A percentile compares a stretch with the other conserved stretches of the same genome.
phyloP scores from a whole-genome alignment of 805 yeast genomes.

The Wickerhamomyces chambardii region DNA sequence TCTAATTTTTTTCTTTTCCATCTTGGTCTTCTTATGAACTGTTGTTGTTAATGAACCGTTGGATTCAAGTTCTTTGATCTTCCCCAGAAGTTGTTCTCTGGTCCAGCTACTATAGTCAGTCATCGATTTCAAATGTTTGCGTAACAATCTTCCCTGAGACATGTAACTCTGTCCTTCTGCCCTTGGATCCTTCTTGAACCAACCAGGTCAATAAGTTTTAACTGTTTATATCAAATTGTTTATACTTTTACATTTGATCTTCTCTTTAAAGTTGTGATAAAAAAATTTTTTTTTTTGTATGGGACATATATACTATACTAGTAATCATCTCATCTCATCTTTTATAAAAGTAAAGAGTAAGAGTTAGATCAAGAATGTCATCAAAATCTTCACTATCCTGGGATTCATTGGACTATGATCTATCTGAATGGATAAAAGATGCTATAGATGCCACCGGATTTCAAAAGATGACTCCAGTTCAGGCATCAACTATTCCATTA shows the following conservation, averaged over 20 bases:
- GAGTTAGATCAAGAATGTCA: slow-evolving; percentile 13
- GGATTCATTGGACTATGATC: slow-evolving; percentile 41
- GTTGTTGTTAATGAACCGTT: too few species aligned
- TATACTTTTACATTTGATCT: too few species aligned
- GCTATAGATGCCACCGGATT: slow-evolving; percentile 74
- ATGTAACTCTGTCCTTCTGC: too few species aligned
- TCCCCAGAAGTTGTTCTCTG: slow-evolving; percentile 50
- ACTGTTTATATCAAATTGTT: too few species aligned
- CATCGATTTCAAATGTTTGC: too few species aligned
- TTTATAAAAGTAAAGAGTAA: slow-evolving; percentile 9
- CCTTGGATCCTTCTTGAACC: too few species aligned
- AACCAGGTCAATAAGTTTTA: too few species aligned
- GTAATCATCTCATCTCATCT: slow-evolving; percentile 4
- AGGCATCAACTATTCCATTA: slow-evolving; percentile 88
- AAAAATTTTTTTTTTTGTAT: too few species aligned
- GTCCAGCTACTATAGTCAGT: slow-evolving; percentile 50
- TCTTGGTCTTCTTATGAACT: slow-evolving; percentile 3
- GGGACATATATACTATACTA: neutral
- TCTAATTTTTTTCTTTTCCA: slow-evolving; percentile 17
- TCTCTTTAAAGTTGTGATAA: too few species aligned
- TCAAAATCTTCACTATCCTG: slow-evolving; percentile 44
- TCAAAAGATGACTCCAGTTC: slow-evolving; percentile 89
- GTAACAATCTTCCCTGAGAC: too few species aligned
- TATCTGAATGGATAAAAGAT: slow-evolving; percentile 61
- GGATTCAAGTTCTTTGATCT: slow-evolving; percentile 47